A percentile compares a stretch with the other conserved stretches of the same genome.
Conservation (phyloP, 1,139 yeast genomes). For the Pichia cactophila region DNA sequence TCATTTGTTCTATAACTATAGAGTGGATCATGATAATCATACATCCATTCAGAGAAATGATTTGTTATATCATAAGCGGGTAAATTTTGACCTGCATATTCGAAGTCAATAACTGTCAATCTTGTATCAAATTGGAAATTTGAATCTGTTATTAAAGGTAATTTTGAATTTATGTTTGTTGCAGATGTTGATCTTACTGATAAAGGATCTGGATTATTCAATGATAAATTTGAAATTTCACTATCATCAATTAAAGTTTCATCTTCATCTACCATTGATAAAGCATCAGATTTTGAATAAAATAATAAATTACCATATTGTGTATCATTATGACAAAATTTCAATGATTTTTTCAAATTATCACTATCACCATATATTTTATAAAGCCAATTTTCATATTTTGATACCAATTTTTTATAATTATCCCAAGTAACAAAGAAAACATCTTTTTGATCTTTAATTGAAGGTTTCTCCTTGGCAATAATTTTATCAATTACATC, state of each 20-base stretch:
- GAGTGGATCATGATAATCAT: constrained; percentile 70
- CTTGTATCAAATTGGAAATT: constrained; percentile 45
- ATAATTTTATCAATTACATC: constrained; percentile 41
- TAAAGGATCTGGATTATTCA: constrained; percentile 7
- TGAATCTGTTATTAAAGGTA: constrained; percentile 25
- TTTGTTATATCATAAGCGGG: constrained; percentile 89
- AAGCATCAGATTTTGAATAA: constrained; percentile 25
- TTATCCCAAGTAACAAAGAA: constrained; percentile 42
- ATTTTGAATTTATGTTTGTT: constrained; percentile 7
- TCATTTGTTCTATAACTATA: constrained; percentile 52
- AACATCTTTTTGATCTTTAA: constrained; percentile 34
- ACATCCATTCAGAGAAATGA: constrained; percentile 94
- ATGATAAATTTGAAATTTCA: constrained; percentile 16
- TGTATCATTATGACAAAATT: constrained; percentile 90
- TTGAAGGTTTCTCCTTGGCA: constrained; percentile 27
- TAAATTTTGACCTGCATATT: constrained; percentile 88
- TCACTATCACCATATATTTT: constrained; percentile 40
- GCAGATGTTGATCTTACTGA: constrained; percentile 7
- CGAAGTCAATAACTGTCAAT: constrained; percentile 91
- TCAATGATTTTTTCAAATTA: constrained; percentile 42
- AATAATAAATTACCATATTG: constrained; percentile 87
- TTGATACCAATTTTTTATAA: constrained; percentile 41
- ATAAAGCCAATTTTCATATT: constrained; percentile 59
- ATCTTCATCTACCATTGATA: constrained; percentile 24
- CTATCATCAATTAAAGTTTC: constrained; percentile 17